phyloP scores from a whole-genome alignment of 306 rosid genomes.

The Cyclanthera cordifolia region DNA sequence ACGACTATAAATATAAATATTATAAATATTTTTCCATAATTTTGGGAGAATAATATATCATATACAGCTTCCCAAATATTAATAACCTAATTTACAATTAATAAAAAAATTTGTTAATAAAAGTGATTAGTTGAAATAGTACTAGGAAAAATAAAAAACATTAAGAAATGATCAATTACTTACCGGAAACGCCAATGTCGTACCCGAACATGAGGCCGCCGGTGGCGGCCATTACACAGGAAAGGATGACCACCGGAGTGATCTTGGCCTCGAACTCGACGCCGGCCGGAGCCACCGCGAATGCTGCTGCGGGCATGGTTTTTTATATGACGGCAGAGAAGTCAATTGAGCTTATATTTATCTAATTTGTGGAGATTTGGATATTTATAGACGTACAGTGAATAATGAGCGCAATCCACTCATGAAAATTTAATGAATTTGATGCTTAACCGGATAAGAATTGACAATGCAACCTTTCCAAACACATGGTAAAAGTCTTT shows the following conservation, averaged over 20 bases:
- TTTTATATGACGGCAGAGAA: neutral
- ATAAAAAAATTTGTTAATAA: no score
- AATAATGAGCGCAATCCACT: neutral
- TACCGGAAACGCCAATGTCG: conserved; percentile 51
- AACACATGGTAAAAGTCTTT: neutral
- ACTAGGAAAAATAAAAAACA: no score
- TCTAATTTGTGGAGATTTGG: neutral
- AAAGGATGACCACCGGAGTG: conserved; percentile 30
- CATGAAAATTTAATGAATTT: neutral
- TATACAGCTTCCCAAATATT: no score
- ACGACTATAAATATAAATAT: no score
- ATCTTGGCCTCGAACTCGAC: conserved; percentile 34
- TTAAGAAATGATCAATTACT: neutral
- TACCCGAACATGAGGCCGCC: conserved; percentile 67
- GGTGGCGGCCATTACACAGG: conserved; percentile 43
- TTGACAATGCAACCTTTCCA: neutral
- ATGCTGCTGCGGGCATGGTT: conserved; percentile 32
- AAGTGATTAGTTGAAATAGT: no score
- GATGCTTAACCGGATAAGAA: neutral
- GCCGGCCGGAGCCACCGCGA: conserved; percentile 5
- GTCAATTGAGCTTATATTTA: neutral
- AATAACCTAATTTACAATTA: no score
- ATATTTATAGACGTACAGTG: neutral
- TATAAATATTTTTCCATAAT: no score
- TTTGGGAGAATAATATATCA: no score